phyloP scores from a whole-genome alignment of 306 rosid genomes.

The Glycine latifolia region DNA sequence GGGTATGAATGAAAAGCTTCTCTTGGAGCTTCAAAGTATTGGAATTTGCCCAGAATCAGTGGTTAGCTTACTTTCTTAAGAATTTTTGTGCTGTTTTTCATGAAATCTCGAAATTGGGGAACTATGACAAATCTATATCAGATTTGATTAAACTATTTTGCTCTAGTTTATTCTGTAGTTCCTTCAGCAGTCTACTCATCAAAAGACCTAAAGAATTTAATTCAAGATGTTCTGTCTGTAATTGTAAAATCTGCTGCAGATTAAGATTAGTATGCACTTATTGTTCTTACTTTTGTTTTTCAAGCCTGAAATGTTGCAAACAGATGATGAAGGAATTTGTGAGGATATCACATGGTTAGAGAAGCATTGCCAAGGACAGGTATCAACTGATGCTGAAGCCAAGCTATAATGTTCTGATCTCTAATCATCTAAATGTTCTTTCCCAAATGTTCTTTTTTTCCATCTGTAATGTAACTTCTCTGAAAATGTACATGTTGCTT shows the following conservation, averaged over 20 bases:
- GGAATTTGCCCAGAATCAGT: constrained; percentile 75
- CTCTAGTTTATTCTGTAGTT: constrained; percentile 39
- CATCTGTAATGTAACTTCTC: constrained; percentile 11
- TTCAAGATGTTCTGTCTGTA: constrained; percentile 17
- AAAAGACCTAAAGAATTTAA: constrained; percentile 31
- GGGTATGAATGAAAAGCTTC: constrained; percentile 74
- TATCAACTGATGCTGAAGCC: constrained; percentile 48
- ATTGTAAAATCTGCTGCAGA: constrained; percentile 17
- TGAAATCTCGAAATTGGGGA: constrained; percentile 16
- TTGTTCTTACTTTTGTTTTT: constrained; percentile 49
- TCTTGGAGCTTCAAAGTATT: constrained; percentile 87
- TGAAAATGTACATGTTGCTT: constrained; percentile 20
- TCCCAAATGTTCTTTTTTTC: background rate
- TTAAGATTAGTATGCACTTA: constrained; percentile 39
- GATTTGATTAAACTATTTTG: constrained; percentile 11
- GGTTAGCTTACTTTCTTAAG: constrained; percentile 59
- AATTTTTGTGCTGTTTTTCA: constrained; percentile 7
- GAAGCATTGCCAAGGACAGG: constrained; percentile 73
- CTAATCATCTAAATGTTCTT: constrained; percentile 32
- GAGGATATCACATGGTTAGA: constrained; percentile 68
- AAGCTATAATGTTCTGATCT: constrained; percentile 27
- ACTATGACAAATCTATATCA: constrained; percentile 9
- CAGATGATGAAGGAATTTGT: constrained; percentile 66
- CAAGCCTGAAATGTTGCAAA: constrained; percentile 68
- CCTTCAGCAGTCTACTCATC: constrained; percentile 10